Conservation (phyloP, 106 monocot genomes). For the Acanthochlamys bracteata region DNA sequence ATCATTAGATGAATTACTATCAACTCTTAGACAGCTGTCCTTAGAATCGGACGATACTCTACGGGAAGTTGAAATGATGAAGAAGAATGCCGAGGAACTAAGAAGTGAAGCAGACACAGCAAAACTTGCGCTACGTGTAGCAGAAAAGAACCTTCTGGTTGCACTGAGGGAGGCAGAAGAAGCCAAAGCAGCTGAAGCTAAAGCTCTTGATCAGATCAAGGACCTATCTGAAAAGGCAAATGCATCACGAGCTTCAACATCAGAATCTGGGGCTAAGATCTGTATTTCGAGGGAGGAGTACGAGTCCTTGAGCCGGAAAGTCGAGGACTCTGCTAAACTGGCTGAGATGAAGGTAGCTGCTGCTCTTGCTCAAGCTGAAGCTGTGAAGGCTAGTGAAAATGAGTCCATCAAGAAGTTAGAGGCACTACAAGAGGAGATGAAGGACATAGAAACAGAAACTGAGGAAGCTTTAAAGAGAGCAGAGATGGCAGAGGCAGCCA, state of each 20-base stretch:
- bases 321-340: slow-evolving; percentile 22
- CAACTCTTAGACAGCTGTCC: slow-evolving; percentile 24
- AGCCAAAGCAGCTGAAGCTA: slow-evolving; percentile 28
- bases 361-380: slow-evolving; percentile 29
- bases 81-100: slow-evolving; percentile 18
- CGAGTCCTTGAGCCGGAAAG: slow-evolving; percentile 28
- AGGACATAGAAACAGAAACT: slow-evolving; percentile 21
- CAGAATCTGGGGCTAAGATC: slow-evolving; percentile 25
- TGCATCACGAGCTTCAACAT: slow-evolving; percentile 18
- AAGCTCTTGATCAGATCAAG: slow-evolving; percentile 24
- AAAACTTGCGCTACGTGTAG: slow-evolving; percentile 9
- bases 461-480: slow-evolving; percentile 26
- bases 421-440: slow-evolving; percentile 17
- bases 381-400: slow-evolving; percentile 30
- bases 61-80: slow-evolving; percentile 23
- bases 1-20: slow-evolving; percentile 16
- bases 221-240: slow-evolving; percentile 20
- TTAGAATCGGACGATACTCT: slow-evolving; percentile 20
- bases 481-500: slow-evolving; percentile 32
- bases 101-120: slow-evolving; percentile 23
- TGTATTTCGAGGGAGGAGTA: slow-evolving; percentile 22
- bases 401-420: slow-evolving; percentile 25
- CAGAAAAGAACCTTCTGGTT: slow-evolving; percentile 21
- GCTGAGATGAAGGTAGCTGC: slow-evolving; percentile 36
- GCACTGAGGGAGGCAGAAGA: slow-evolving; percentile 22